Percentiles rank a stretch among this genome's conserved stretches.
These are phyloP conservation scores for Fusarium gaditjirri DNA, from an alignment of 2,329 filamentous ascomycete genomes.

Conservation along the genomic window DNA sequence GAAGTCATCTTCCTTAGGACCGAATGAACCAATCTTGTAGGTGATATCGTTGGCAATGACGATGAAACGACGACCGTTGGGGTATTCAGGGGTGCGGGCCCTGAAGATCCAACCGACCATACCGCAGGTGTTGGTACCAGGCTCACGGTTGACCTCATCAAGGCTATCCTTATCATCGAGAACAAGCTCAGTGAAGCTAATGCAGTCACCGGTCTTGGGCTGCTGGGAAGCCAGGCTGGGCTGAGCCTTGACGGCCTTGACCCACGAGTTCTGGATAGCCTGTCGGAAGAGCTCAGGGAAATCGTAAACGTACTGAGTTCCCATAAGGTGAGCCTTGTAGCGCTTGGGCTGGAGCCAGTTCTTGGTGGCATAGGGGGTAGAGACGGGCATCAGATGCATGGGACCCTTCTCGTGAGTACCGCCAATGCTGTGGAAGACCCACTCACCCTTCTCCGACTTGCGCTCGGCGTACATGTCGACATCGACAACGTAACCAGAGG, in stretches of 20 bases:
- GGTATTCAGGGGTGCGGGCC: conserved; percentile 95
- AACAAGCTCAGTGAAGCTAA: conserved; percentile 93
- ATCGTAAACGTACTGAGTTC: conserved; percentile 98
- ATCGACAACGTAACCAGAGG: conserved; percentile 96
- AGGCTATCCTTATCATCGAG: conserved; percentile 94
- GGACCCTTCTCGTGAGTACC: conserved; percentile 94
- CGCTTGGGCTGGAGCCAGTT: conserved; percentile 98
- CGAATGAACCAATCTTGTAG: conserved; percentile 98
- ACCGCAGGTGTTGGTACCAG: conserved; percentile 93
- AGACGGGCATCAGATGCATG: conserved; percentile 92
- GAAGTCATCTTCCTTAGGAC: conserved; percentile 95
- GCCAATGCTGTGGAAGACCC: conserved; percentile 98
- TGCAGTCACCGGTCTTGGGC: conserved; percentile 87
- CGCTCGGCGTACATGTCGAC: conserved; percentile 98
- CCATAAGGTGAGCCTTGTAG: conserved; percentile 99
- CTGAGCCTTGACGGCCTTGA: conserved; percentile 77
- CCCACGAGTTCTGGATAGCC: conserved; percentile 96
- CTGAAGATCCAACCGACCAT: conserved; percentile 99
- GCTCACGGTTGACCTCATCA: conserved; percentile 91
- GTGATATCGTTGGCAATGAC: conserved; percentile 99
- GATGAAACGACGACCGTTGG: conserved; percentile 89
- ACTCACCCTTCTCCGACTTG: conserved; percentile 97
- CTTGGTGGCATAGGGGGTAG: conserved; percentile 95
- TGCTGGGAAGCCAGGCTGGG: conserved; percentile 80
- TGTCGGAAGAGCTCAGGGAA: conserved; percentile 99